A percentile compares a stretch with the other conserved stretches of the same genome.
phyloP scores from a whole-genome alignment of 2,329 filamentous ascomycete species.

The Alternaria sp. region DNA sequence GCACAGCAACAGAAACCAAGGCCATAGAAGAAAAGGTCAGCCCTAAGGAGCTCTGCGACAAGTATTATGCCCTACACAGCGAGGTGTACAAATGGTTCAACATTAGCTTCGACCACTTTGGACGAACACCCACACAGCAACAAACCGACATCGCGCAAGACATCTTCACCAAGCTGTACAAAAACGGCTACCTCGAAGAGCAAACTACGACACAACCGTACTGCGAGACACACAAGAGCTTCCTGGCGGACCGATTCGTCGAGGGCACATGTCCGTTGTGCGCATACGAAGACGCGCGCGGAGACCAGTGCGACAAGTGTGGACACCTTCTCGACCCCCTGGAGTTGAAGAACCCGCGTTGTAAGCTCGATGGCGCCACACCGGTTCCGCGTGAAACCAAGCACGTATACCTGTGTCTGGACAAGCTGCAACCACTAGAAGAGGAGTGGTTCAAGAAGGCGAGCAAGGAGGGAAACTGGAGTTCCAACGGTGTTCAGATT shows the following conservation, averaged over 20 bases:
- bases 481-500: slow-evolving; percentile 76
- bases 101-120: slow-evolving; percentile 94
- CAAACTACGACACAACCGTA: slow-evolving; percentile 88
- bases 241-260: slow-evolving; percentile 69
- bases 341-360: slow-evolving; percentile 69
- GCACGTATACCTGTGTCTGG: slow-evolving; percentile 87
- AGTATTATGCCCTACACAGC: slow-evolving; percentile 90
- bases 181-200: slow-evolving; percentile 89
- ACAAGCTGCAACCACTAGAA: slow-evolving; percentile 80
- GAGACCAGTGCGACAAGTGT: slow-evolving; percentile 65
- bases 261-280: slow-evolving; percentile 82
- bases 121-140: slow-evolving; percentile 84
- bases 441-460: slow-evolving; percentile 79
- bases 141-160: slow-evolving; percentile 94
- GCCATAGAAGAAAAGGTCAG: slow-evolving; percentile 86
- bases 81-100: slow-evolving; percentile 97
- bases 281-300: slow-evolving; percentile 60
- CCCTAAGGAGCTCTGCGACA: slow-evolving; percentile 84
- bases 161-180: slow-evolving; percentile 85
- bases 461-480: slow-evolving; percentile 78
- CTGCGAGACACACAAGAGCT: slow-evolving; percentile 72
- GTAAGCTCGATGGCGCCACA: slow-evolving; percentile 86
- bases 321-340: slow-evolving; percentile 58
- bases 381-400: slow-evolving; percentile 84
- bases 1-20: slow-evolving; percentile 94